These are phyloP conservation scores for Coemansia sp. DNA, from an alignment of 192 early-diverging fungal genomes.

Conservation along the genomic window DNA sequence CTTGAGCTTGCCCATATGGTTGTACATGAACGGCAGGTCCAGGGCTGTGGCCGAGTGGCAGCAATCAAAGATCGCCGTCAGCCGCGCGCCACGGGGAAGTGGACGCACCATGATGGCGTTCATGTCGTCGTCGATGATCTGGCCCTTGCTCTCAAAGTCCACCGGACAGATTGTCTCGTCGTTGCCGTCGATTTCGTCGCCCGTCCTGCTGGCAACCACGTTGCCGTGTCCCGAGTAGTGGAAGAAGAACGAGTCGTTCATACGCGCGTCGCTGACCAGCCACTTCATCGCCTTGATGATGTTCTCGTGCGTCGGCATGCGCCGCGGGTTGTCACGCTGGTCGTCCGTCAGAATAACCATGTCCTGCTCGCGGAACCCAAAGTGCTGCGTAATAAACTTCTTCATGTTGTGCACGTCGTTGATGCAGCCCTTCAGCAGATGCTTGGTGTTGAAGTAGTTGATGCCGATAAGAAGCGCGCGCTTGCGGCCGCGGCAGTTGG, in stretches of 20 bases:
- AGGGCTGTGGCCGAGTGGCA: conserved; percentile 83
- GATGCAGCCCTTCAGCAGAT: conserved; percentile 74
- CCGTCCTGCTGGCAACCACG: conserved; percentile 57
- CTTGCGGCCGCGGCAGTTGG: conserved; percentile 64
- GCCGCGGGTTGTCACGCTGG: conserved; percentile 60
- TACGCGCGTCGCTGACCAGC: conserved; percentile 71
- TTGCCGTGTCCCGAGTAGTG: conserved; percentile 82
- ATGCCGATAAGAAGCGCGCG: conserved; percentile 89
- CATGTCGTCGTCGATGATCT: conserved; percentile 76
- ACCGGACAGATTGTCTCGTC: conserved; percentile 81
- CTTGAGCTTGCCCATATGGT: conserved; percentile 64
- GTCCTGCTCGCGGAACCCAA: conserved; percentile 66
- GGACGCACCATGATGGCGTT: conserved; percentile 73
- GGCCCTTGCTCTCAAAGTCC: conserved; percentile 59
- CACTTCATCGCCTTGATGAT: conserved; percentile 75
- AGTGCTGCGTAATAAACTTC: conserved; percentile 63
- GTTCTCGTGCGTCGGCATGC: conserved; percentile 72
- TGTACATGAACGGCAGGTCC: conserved; percentile 79
- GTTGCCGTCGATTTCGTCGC: conserved; percentile 76
- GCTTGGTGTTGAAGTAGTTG: conserved; percentile 74
- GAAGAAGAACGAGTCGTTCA: conserved; percentile 82
- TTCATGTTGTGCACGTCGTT: conserved; percentile 84
- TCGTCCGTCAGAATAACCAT: conserved; percentile 80
- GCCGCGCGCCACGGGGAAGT: conserved; percentile 66
- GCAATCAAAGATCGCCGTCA: conserved; percentile 84